Conservation (phyloP, 768 basidiomycete species). For the Coprinellus micaceus region DNA sequence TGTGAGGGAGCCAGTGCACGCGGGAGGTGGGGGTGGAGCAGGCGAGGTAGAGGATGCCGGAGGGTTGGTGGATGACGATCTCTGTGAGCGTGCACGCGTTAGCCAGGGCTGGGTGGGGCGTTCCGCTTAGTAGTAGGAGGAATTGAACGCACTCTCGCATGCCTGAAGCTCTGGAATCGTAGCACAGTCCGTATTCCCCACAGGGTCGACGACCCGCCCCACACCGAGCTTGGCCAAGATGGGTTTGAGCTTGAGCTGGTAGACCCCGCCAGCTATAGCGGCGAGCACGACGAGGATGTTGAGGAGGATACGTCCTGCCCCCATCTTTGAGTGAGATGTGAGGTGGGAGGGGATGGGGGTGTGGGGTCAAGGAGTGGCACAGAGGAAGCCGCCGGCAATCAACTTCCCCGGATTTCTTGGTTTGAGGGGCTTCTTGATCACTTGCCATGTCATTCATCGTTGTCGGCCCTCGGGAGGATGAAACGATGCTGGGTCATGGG, state of each 20-base stretch:
- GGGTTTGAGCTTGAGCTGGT: conserved; percentile 46
- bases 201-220: conserved; percentile 39
- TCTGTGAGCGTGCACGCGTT: conserved; percentile 32
- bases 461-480: too few species aligned
- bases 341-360: too few species aligned
- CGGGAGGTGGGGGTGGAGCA: conserved; percentile 53
- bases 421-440: too few species aligned
- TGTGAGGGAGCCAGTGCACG: conserved; percentile 48
- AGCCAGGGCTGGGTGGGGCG: neutral
- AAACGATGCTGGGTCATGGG: too few species aligned
- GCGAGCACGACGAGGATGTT: conserved; percentile 31
- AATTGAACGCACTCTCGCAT: conserved; percentile 55
- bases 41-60: conserved; percentile 58
- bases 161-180: conserved; percentile 53
- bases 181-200: conserved; percentile 49
- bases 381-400: too few species aligned
- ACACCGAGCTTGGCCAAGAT: conserved; percentile 39
- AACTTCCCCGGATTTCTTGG: too few species aligned
- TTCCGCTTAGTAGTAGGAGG: neutral
- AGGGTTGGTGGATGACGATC: conserved; percentile 52
- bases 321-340: conserved; percentile 3
- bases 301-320: conserved; percentile 17
- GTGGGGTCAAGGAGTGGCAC: too few species aligned
- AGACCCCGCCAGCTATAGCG: conserved; percentile 41
- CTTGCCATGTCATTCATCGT: too few species aligned